phyloP scores from a whole-genome alignment of 78 protist species.

The Dictyostelium intermedium region DNA sequence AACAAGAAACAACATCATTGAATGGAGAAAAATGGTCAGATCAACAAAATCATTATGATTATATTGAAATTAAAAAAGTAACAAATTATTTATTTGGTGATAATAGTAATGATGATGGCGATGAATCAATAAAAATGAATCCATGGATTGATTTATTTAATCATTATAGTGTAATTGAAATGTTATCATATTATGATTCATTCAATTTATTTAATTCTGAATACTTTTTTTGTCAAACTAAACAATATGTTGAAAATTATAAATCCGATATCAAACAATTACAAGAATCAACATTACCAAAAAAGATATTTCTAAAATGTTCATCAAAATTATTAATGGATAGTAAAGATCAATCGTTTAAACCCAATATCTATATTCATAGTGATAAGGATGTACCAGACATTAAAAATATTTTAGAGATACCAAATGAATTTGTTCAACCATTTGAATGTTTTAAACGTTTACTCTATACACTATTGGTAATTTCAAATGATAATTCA shows the following conservation, averaged over 20 bases:
- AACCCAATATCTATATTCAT: background rate
- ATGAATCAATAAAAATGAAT: no score
- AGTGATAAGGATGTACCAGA: background rate
- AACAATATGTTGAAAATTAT: background rate
- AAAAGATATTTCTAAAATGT: background rate
- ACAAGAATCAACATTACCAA: background rate
- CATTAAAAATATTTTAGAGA: background rate
- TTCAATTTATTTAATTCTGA: background rate
- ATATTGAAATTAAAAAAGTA: background rate
- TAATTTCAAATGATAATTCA: background rate
- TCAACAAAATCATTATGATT: background rate
- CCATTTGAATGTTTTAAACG: background rate
- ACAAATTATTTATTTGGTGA: background rate
- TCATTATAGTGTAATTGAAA: constrained; percentile 1
- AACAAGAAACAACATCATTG: background rate
- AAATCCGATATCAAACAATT: background rate
- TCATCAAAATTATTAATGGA: background rate
- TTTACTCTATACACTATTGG: background rate
- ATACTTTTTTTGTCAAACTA: background rate
- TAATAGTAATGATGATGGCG: background rate
- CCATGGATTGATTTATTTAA: background rate
- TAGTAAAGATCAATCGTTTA: background rate
- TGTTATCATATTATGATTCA: constrained; percentile 13
- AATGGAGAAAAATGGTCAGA: background rate
- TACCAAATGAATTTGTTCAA: background rate